phyloP scores from a whole-genome alignment of 73 alveolate genomes.

The Paramecium octaurelia region DNA sequence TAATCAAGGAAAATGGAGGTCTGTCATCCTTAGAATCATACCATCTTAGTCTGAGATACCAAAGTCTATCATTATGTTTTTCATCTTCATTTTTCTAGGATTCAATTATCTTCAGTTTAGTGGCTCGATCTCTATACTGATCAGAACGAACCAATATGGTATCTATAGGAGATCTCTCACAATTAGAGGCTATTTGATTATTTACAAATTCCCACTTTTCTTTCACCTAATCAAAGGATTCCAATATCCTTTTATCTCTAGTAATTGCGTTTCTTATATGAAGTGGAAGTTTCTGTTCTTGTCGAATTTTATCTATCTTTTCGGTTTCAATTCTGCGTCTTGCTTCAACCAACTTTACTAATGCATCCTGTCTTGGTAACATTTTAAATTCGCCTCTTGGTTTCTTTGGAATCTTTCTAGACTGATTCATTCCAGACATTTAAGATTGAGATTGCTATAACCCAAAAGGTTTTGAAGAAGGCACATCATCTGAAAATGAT shows the following conservation, averaged over 20 bases:
- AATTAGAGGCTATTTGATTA: slow-evolving; percentile 13
- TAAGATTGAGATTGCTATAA: neutral
- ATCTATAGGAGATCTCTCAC: neutral
- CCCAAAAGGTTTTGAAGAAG: neutral
- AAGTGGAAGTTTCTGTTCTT: neutral
- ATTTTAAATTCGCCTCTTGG: neutral
- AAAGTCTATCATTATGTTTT: neutral
- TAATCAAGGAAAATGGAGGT: neutral
- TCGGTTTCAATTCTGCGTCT: neutral
- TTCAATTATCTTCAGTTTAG: neutral
- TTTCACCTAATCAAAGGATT: neutral
- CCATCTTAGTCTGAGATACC: slow-evolving; percentile 48
- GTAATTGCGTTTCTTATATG: neutral
- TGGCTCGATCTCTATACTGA: neutral
- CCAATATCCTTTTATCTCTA: neutral
- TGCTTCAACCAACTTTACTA: neutral
- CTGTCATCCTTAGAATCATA: slow-evolving; percentile 23
- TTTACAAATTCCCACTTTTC: neutral
- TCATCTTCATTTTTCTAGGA: neutral
- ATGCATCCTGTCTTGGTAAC: neutral
- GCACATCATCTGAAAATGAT: neutral
- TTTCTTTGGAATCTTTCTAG: slow-evolving; percentile 22
- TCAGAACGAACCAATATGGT: neutral
- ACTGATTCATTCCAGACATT: neutral
- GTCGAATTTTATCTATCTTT: neutral